These are phyloP conservation scores for Cucurbita maxima DNA, from an alignment of 306 rosid genomes.

Conservation along the genomic window DNA sequence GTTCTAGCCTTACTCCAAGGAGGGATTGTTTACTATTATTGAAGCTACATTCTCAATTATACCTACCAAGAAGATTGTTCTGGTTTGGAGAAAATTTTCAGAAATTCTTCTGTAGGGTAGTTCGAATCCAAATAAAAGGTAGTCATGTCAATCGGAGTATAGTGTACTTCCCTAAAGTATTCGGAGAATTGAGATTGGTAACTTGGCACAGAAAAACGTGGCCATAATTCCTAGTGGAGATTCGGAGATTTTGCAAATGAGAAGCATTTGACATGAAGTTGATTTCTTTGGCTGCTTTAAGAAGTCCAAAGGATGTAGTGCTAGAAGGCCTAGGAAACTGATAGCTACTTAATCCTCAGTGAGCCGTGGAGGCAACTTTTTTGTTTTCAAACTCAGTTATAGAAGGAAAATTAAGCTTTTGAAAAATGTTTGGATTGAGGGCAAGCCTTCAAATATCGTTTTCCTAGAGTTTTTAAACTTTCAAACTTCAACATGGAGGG, in stretches of 20 bases:
- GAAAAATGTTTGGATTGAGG: not conserved
- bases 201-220: not conserved
- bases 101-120: no score
- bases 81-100: no score
- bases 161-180: no score
- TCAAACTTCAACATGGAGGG: not conserved
- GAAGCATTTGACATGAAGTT: not conserved
- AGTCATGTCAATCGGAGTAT: no score
- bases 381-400: not conserved
- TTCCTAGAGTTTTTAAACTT: not conserved
- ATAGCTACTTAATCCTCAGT: not conserved
- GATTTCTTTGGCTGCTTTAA: not conserved
- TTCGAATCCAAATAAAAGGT: no score
- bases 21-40: no score
- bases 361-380: not conserved
- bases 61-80: no score
- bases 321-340: not conserved
- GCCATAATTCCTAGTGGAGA: not conserved
- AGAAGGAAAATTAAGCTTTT: not conserved
- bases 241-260: not conserved
- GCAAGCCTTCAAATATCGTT: not conserved
- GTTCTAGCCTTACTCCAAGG: no score
- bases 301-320: not conserved
- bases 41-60: no score
- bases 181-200: no score